These are phyloP conservation scores for Podospora fimiseda DNA, from an alignment of 495 filamentous ascomycete species.

Conservation along the genomic window DNA sequence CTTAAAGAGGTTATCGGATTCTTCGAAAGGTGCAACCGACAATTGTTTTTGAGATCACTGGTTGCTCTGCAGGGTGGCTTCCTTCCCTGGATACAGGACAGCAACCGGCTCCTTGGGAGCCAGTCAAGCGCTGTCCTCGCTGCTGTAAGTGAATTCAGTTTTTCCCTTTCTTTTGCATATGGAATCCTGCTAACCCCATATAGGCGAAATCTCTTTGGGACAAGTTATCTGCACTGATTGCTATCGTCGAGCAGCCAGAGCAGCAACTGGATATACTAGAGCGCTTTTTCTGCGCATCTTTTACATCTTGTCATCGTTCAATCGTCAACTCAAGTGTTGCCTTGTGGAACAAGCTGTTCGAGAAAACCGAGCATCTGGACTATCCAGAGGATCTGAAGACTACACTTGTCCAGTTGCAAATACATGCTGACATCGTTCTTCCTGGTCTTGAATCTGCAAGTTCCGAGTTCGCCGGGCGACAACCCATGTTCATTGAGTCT, in stretches of 20 bases:
- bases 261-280: slow-evolving; percentile 35
- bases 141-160: slow-evolving; percentile 28
- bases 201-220: slow-evolving; percentile 40
- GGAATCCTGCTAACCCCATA: slow-evolving; percentile 6
- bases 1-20: slow-evolving; percentile 32
- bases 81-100: slow-evolving; percentile 55
- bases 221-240: slow-evolving; percentile 29
- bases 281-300: slow-evolving; percentile 42
- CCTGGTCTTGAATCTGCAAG: slow-evolving; percentile 34
- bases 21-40: slow-evolving; percentile 32
- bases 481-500: slow-evolving; percentile 45
- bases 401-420: slow-evolving; percentile 31
- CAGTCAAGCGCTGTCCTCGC: slow-evolving; percentile 23
- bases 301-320: slow-evolving; percentile 37
- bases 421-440: slow-evolving; percentile 35
- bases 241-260: slow-evolving; percentile 22
- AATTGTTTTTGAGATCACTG: slow-evolving; percentile 35
- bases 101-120: slow-evolving; percentile 29
- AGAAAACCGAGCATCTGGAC: slow-evolving; percentile 28
- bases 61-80: slow-evolving; percentile 54
- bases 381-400: slow-evolving; percentile 40
- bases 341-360: slow-evolving; percentile 41
- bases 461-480: slow-evolving; percentile 21
- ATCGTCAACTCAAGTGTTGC: slow-evolving; percentile 35
- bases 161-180: not conserved